These are phyloP conservation scores for Sparassis latifolia DNA, from an alignment of 1,284 basidiomycete species.

Conservation along the genomic window DNA sequence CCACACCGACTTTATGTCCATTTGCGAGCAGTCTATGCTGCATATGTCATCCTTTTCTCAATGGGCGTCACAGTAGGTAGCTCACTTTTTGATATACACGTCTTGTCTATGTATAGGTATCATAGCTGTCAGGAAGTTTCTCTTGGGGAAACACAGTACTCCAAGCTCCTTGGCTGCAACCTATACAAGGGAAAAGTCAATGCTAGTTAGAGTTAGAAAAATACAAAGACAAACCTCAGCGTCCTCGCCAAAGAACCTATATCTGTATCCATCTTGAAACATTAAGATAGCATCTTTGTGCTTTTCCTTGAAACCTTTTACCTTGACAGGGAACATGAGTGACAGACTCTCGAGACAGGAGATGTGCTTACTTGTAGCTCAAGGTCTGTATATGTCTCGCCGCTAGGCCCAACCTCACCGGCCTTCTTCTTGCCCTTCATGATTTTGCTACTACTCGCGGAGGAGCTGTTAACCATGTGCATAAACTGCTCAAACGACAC, in stretches of 20 bases:
- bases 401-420: conserved; percentile 67
- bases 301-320: conserved; percentile 64
- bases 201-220: neutral
- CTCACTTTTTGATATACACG: conserved; percentile 83
- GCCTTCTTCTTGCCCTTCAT: conserved; percentile 32
- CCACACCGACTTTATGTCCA: conserved; percentile 87
- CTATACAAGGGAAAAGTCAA: conserved; percentile 30
- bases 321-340: conserved; percentile 31
- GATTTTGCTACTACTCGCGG: conserved; percentile 27
- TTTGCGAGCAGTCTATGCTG: conserved; percentile 67
- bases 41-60: neutral
- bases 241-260: conserved; percentile 86
- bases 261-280: conserved; percentile 88
- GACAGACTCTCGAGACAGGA: neutral
- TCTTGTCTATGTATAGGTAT: conserved; percentile 79
- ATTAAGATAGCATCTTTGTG: conserved; percentile 77
- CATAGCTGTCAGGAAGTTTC: conserved; percentile 80
- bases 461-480: conserved; percentile 37
- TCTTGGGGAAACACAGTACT: conserved; percentile 70
- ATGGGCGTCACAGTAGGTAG: neutral
- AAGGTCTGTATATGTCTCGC: conserved; percentile 74
- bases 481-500: conserved; percentile 41
- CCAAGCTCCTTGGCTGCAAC: conserved; percentile 78
- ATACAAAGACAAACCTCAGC: conserved; percentile 50
- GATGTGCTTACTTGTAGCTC: conserved; percentile 63